Conservation (phyloP, 306 rosid genomes). For the Trifolium subterraneum region DNA sequence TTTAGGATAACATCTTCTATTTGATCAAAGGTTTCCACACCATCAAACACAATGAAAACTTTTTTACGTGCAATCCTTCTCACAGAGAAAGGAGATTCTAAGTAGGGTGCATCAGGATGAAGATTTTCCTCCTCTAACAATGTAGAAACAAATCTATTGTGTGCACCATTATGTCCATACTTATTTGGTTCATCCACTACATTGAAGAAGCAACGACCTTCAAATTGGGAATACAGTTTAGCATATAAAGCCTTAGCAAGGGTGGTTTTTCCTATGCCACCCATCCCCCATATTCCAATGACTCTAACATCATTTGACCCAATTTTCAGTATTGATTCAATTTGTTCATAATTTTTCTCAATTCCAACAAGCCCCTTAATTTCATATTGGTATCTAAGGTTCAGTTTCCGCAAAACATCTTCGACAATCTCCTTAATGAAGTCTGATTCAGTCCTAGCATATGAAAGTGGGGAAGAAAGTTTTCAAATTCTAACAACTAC, state of each 20-base stretch:
- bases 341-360: not conserved
- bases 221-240: not conserved
- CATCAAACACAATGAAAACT: constrained; percentile 5
- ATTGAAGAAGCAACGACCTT: constrained; percentile 22
- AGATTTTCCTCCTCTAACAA: not conserved
- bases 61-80: constrained; percentile 2
- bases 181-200: not conserved
- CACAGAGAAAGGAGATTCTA: no score
- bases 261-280: constrained; percentile 30
- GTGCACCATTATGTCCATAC: not conserved
- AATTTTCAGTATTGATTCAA: constrained; percentile 24
- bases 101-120: not conserved
- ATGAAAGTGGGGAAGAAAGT: not conserved
- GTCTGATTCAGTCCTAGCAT: constrained; percentile 20
- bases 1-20: not conserved
- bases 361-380: constrained; percentile 2
- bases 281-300: constrained; percentile 42
- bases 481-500: not conserved
- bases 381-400: not conserved
- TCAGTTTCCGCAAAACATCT: not conserved
- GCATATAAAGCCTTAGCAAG: not conserved
- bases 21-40: not conserved
- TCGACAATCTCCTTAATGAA: not conserved
- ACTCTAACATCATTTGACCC: not conserved
- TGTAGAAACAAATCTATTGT: not conserved